Conservation (phyloP, 345 rosid species). For the Orychophragmus violaceus region DNA sequence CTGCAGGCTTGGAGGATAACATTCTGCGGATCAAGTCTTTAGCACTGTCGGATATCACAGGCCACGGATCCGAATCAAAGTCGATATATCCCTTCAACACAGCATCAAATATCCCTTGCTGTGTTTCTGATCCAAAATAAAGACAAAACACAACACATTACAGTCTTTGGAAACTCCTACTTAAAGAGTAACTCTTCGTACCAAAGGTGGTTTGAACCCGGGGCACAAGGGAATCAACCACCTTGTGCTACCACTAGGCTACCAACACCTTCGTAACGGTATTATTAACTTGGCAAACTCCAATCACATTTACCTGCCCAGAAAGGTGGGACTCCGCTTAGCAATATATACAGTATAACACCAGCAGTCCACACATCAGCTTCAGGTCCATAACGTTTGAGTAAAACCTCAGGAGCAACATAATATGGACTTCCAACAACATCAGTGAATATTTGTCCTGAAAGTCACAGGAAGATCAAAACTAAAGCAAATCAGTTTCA, state of each 20-base stretch:
- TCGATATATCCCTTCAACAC: slow-evolving; percentile 92
- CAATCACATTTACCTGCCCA: slow-evolving; percentile 74
- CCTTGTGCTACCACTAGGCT: too few relatives aligned
- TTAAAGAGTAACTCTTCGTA: too few relatives aligned
- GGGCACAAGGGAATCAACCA: too few relatives aligned
- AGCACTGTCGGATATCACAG: slow-evolving; percentile 80
- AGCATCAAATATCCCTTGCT: slow-evolving; percentile 98
- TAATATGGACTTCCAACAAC: slow-evolving; percentile 99
- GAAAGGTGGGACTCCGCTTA: slow-evolving; percentile 97
- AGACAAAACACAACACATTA: slow-evolving; percentile 1
- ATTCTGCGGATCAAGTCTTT: slow-evolving; percentile 80
- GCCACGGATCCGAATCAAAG: slow-evolving; percentile 98
- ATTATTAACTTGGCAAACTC: background rate
- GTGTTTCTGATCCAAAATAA: slow-evolving; percentile 49
- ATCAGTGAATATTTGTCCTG: slow-evolving; percentile 84
- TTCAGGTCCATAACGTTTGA: slow-evolving; percentile 86
- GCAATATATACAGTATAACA: slow-evolving; percentile 83
- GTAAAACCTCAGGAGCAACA: slow-evolving; percentile 97
- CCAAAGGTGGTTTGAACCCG: too few relatives aligned
- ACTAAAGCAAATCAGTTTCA: background rate
- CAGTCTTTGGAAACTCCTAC: too few relatives aligned
- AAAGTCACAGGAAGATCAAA: background rate
- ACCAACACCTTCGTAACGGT: too few relatives aligned
- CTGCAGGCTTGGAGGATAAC: slow-evolving; percentile 68
- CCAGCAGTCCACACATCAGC: slow-evolving; percentile 99